Evolutionary conservation across 2,329 filamentous ascomycete genomes (phyloP).

Genomic region (Cladosporium austrohemisphaericum): DNA sequence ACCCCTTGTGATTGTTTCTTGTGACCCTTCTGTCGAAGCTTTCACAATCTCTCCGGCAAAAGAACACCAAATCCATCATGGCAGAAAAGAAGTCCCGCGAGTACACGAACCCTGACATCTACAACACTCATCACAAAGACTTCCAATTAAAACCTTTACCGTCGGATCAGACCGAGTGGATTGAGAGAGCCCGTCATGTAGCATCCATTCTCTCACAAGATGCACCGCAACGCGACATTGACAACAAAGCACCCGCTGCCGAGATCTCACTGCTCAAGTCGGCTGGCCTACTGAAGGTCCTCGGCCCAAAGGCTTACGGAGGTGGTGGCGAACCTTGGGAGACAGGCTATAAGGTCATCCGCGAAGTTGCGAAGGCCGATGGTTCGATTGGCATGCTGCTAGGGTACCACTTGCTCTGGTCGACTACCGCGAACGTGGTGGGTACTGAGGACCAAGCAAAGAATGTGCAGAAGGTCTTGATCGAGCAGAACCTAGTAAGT

Average conservation of each 20-base stretch:
- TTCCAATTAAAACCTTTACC: constrained; percentile 34
- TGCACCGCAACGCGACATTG: constrained; percentile 46
- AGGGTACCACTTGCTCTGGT: constrained; percentile 64
- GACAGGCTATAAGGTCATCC: constrained; percentile 56
- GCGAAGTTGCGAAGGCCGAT: constrained; percentile 62
- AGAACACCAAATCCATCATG: neutral
- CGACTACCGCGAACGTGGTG: constrained; percentile 57
- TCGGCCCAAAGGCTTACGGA: constrained; percentile 50
- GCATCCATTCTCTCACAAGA: constrained; percentile 49
- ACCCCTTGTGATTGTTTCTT: neutral
- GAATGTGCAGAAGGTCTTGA: constrained; percentile 51
- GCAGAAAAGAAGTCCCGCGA: constrained; percentile 13
- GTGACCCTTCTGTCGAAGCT: too few relatives aligned
- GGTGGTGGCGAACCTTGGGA: constrained; percentile 53
- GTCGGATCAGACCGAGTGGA: constrained; percentile 42
- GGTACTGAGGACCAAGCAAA: constrained; percentile 58
- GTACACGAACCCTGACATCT: constrained; percentile 27
- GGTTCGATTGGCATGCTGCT: constrained; percentile 64
- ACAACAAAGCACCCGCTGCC: constrained; percentile 50
- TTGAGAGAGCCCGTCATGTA: constrained; percentile 48
- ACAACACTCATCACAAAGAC: constrained; percentile 23
- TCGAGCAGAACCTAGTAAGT: constrained; percentile 58
- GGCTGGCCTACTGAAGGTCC: constrained; percentile 48
- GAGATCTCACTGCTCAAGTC: constrained; percentile 52
- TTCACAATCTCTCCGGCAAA: neutral